A percentile compares a stretch with the other conserved stretches of the same genome.
Conservation (phyloP, 208 protist species). For the Acanthamoeba triangularis region DNA sequence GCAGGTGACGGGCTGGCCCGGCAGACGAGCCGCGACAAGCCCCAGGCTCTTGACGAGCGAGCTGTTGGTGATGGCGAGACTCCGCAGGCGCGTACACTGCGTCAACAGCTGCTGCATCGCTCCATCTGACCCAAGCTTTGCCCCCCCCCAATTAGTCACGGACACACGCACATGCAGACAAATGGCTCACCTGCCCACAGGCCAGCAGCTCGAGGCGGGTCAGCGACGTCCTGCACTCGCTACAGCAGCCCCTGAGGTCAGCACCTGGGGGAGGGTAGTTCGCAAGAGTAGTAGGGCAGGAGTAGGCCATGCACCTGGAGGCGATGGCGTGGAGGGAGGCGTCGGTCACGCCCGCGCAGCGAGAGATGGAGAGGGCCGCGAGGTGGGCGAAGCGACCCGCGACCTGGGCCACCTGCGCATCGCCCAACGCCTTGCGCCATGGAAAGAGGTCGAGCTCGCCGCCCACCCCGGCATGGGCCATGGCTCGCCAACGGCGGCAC, state of each 20-base stretch:
- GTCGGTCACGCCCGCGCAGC: not conserved
- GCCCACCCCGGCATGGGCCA: not conserved
- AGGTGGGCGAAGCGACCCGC: not conserved
- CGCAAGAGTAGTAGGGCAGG: not conserved
- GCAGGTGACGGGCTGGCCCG: not conserved
- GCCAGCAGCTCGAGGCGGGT: constrained; percentile 12
- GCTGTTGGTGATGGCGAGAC: constrained; percentile 33
- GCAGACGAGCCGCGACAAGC: not conserved
- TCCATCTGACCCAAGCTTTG: not conserved
- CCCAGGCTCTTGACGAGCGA: not conserved
- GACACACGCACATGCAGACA: not conserved
- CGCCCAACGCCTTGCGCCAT: not conserved
- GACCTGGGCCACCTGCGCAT: not conserved
- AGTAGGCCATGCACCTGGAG: not conserved
- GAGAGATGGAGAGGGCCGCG: not conserved
- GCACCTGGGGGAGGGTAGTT: not conserved
- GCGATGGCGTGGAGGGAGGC: not conserved
- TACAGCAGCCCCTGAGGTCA: not conserved
- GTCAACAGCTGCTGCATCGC: constrained; percentile 2
- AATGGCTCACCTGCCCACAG: not conserved
- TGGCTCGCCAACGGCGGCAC: not conserved
- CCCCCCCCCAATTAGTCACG: not conserved
- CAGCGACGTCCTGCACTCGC: constrained; percentile 11
- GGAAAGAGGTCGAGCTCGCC: not conserved
- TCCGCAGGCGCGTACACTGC: not conserved